Evolutionary conservation across 1,284 basidiomycete genomes (phyloP).

Genomic region (Ustilago xerochloae): DNA sequence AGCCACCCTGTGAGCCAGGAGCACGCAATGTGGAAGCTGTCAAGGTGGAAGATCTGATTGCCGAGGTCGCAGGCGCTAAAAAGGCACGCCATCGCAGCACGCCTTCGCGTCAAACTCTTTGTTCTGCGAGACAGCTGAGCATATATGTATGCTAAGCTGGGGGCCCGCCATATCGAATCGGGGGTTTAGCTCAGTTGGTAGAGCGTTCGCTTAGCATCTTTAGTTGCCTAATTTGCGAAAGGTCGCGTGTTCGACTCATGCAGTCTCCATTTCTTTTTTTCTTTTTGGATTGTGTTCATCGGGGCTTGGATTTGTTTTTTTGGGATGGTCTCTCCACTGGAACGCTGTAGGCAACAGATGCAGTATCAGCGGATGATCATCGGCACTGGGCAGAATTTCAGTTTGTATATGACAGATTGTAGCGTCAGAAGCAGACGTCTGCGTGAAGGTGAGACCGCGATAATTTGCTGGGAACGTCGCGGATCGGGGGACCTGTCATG

Average conservation of each 20-base stretch:
- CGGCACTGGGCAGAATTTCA: too few relatives aligned
- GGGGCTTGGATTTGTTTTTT: background rate
- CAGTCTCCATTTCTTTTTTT: constrained; percentile 46
- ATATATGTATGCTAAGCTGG: constrained; percentile 5
- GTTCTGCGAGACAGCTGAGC: too few relatives aligned
- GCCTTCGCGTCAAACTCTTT: constrained; percentile 36
- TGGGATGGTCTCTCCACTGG: too few relatives aligned
- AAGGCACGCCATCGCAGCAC: constrained; percentile 21
- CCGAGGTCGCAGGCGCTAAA: constrained; percentile 22
- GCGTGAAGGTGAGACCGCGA: too few relatives aligned
- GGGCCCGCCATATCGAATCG: background rate
- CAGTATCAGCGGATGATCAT: too few relatives aligned
- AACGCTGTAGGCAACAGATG: too few relatives aligned
- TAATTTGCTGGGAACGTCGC: too few relatives aligned
- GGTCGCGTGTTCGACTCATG: constrained; percentile 61
- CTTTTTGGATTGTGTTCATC: background rate
- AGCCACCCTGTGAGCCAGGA: too few relatives aligned
- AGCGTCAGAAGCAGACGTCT: too few relatives aligned
- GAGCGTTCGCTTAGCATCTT: constrained; percentile 59
- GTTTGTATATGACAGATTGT: too few relatives aligned
- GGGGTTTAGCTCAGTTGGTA: constrained; percentile 61
- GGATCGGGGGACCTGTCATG: too few relatives aligned
- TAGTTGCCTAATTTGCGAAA: constrained; percentile 53
- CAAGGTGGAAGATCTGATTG: background rate
- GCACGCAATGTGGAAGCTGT: constrained; percentile 14